Base-by-base conservation (phyloP, 208 protist species). In the Angomonas ambiguus region DNA sequence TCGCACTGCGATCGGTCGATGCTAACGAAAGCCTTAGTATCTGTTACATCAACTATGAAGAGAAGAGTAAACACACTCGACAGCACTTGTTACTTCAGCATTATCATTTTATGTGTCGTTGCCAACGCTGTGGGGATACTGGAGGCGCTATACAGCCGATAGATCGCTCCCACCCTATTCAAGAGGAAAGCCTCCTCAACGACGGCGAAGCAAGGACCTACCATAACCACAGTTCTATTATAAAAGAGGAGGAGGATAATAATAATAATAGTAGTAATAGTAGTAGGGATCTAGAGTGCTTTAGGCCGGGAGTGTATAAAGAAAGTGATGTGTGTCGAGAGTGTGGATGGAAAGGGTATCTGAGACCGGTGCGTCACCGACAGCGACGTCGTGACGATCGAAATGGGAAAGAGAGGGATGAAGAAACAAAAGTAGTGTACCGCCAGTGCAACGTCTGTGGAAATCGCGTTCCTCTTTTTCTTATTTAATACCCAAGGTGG, bases 61-160 rank as follows among this genome's bases (percentile, higher is more conserved):
- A 93, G 65, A 22, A 38, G 41, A 82, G 71, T 53, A 85, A 79
- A 1, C 72, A 83, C 27, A 82, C 83, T 62, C 80, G 87, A 8
- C 77, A 83, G 11, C 76, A 79, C 27, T 71, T 72, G 22, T 45
- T 90, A 60, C 69, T 90, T 22, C 34, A 68, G 18, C 78, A 69
- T 8, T 90, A 88, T 53, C 78, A 83, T 0, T 93, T 93, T 59
- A 85, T 77, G 65, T 93, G 87, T 63, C 38, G 67, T 11, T 93
- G 87, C 62, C 64, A 69, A 56, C 80, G 87, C 22, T 93, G 87
- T 59, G 53, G 59, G 55, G 55, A 27, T 11, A 30, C 59, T 49
- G 28, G 33, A 25, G 30, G 38, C 4, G 34, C 16, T 41, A 57
- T 16, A 45, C 6, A 27, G 8, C 51, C 61, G 20, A 31, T 42